Evolutionary conservation across 805 yeast genomes (phyloP), one percentile per base, ranked within the genome.

Genomic region (Grigorovia humatica): DNA sequence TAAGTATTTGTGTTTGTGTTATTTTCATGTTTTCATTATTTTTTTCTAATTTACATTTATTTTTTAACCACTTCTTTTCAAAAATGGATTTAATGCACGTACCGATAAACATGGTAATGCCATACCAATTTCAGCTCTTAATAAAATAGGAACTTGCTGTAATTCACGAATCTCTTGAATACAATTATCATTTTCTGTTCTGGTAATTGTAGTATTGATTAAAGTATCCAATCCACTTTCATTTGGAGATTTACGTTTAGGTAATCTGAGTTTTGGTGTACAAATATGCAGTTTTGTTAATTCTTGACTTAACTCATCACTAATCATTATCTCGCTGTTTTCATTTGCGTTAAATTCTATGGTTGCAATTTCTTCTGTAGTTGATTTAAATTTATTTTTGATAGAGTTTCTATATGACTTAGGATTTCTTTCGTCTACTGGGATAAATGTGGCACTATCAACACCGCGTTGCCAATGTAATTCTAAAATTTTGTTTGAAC

Each of bases 31-130:
- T 38, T 13, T n/a, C 8, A 38, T 12, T 38, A 3, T 38, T 38
- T 13, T 8, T n/a, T 15, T 15, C n/a, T 38, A 38, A 13, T 38
- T 38, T 38, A 38, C 42, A 45, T 7, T 27, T n/a, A 27, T 12
- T 30, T 13, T 15, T 46, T 49, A 48, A 42, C 44, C 47, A 15
- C 53, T 61, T 50, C 57, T 62, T 43, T 52, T 62, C 30, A 61
- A 71, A 65, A 90, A 91, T 35, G 99, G 99, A 62, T 91, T 91
- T 63, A 90, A 73, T 8, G 91, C 85, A 60, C 96, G 79, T 15
- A 93, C 96, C 2, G 96, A 88, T 60, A 91, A 76, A 67, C 97
- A 91, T 17, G 99, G 99, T 50, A 91, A 74, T 2, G 96, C 91
- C 90, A 88, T 88, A 48, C 96, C 97, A 49, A 89, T 80, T 66